Percentiles rank a stretch among this genome's conserved stretches.
Conservation (phyloP, 129 eudicot species). For the Mikania micrantha region DNA sequence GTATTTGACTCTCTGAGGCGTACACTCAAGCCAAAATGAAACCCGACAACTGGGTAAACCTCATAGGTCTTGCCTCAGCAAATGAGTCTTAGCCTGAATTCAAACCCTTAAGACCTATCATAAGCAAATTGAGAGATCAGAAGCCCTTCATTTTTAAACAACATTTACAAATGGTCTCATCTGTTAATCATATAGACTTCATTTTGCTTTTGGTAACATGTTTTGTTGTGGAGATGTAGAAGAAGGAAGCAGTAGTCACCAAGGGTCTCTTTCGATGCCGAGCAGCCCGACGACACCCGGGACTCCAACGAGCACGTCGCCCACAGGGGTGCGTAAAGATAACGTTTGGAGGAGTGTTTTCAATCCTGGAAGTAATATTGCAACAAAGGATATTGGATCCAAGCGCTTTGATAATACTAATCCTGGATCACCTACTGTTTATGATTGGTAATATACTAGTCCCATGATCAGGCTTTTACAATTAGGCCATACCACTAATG, state of each 20-base stretch:
- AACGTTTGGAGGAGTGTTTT: constrained; percentile 96
- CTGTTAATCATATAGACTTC: too few relatives aligned
- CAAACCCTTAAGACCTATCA: too few relatives aligned
- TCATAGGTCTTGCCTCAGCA: too few relatives aligned
- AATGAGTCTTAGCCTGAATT: too few relatives aligned
- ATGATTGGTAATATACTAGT: constrained; percentile 54
- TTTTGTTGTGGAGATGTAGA: constrained; percentile 18
- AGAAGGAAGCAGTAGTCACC: constrained; percentile 30
- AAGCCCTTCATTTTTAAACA: too few relatives aligned
- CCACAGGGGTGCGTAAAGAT: constrained; percentile 43
- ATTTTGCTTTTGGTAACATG: too few relatives aligned
- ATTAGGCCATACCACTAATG: too few relatives aligned
- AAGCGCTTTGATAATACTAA: constrained; percentile 45
- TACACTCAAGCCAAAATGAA: too few relatives aligned
- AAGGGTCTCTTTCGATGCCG: constrained; percentile 46
- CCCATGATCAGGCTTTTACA: too few relatives aligned
- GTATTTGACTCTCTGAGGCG: too few relatives aligned
- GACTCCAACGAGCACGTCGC: constrained; percentile 45
- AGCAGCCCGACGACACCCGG: constrained; percentile 46
- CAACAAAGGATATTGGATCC: constrained; percentile 52
- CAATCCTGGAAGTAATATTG: constrained; percentile 69
- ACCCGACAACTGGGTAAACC: too few relatives aligned
- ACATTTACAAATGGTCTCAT: not conserved
- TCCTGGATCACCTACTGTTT: constrained; percentile 79
- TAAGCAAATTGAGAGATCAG: too few relatives aligned